phyloP scores from a whole-genome alignment of 768 basidiomycete genomes.

The Daedaleopsis sinensis region DNA sequence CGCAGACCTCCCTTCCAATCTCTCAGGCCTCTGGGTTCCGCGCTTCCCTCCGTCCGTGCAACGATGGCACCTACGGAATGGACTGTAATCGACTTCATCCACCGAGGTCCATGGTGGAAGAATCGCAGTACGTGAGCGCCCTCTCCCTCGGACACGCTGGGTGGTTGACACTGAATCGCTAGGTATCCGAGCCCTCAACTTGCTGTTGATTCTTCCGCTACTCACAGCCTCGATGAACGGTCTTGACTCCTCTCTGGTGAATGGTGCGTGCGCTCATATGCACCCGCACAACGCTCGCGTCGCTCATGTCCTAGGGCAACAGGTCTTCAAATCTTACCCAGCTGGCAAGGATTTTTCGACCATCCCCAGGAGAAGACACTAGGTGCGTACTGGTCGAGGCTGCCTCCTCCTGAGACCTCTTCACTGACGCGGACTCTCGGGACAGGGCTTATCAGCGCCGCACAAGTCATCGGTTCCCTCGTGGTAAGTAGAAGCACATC shows the following conservation, averaged over 20 bases:
- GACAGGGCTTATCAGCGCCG: conserved; percentile 64
- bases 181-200: conserved; percentile 63
- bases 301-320: conserved; percentile 30
- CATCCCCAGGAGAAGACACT: conserved; percentile 53
- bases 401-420: not conserved
- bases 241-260: conserved; percentile 68
- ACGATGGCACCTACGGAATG: conserved; percentile 44
- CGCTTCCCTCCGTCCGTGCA: not conserved
- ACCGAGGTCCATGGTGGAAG: conserved; percentile 62
- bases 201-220: conserved; percentile 63
- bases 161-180: not conserved
- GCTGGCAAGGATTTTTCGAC: conserved; percentile 61
- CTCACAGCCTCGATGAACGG: conserved; percentile 69
- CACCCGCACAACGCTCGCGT: too few species aligned
- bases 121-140: conserved; percentile 49
- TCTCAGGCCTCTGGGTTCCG: not conserved
- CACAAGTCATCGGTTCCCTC: conserved; percentile 45
- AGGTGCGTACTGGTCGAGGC: conserved; percentile 36
- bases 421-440: not conserved
- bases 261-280: conserved; percentile 38
- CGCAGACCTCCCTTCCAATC: not conserved
- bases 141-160: not conserved
- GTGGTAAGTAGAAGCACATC: conserved; percentile 14
- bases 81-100: conserved; percentile 62
- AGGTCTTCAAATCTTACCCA: conserved; percentile 71